Conservation (phyloP, 371 early-diverging fungal genomes). For the Phascolomyces articulosus region DNA sequence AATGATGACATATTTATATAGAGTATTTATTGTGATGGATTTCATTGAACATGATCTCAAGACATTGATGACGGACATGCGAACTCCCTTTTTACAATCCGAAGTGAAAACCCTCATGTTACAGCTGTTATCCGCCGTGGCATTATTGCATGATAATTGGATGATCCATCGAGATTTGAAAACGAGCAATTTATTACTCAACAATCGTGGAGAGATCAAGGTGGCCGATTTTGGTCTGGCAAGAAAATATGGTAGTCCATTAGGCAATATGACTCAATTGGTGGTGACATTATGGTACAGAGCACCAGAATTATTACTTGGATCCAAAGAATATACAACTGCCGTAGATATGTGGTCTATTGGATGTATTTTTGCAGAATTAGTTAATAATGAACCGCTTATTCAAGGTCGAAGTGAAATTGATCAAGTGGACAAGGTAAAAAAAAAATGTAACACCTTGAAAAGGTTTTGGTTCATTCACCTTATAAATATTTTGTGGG, state of each 20-base stretch:
- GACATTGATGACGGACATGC: constrained; percentile 87
- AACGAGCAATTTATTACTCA: constrained; percentile 93
- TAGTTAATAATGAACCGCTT: constrained; percentile 75
- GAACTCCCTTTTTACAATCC: constrained; percentile 76
- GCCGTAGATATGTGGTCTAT: constrained; percentile 99
- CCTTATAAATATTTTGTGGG: no score
- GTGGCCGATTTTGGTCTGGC: constrained; percentile 91
- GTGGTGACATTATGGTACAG: constrained; percentile 97
- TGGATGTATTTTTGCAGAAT: constrained; percentile 94
- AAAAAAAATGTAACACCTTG: no score
- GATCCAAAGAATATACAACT: constrained; percentile 88
- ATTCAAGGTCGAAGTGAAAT: constrained; percentile 81
- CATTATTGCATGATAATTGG: constrained; percentile 94
- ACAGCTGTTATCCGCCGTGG: constrained; percentile 86
- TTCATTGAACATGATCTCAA: constrained; percentile 96
- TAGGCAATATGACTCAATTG: constrained; percentile 77
- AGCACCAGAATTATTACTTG: constrained; percentile 98
- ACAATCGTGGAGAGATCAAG: constrained; percentile 81
- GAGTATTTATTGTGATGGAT: constrained; percentile 97
- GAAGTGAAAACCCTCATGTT: constrained; percentile 93
- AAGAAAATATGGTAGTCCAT: constrained; percentile 75
- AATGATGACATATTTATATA: no score
- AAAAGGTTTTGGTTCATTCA: no score
- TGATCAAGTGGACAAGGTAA: constrained; percentile 77
- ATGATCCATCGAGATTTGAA: constrained; percentile 98